Percentiles rank a stretch among this genome's conserved stretches.
Evolutionary conservation across 805 yeast genomes (phyloP).

Genomic region (Clavispora santaluciae): DNA sequence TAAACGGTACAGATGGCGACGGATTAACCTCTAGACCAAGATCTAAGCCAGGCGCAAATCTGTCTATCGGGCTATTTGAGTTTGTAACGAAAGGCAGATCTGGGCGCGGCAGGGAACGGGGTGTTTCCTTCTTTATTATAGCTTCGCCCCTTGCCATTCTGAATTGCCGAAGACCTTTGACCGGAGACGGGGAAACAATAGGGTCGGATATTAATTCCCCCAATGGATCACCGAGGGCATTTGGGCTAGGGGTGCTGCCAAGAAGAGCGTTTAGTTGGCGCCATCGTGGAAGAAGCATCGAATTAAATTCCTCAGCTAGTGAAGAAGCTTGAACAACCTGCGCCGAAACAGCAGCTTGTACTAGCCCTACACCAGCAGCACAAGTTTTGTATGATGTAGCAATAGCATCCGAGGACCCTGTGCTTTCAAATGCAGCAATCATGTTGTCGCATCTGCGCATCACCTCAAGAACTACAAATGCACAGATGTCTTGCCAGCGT

Average conservation of each 20-base stretch:
- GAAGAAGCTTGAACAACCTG: neutral
- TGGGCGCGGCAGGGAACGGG: neutral
- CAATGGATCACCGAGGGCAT: neutral
- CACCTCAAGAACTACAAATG: slow-evolving; percentile 41
- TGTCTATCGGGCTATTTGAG: neutral
- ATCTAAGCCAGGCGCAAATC: slow-evolving; percentile 21
- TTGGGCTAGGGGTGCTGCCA: neutral
- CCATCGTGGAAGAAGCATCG: slow-evolving; percentile 25
- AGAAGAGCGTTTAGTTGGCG: slow-evolving; percentile 5
- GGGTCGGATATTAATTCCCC: too few relatives aligned
- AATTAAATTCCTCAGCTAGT: slow-evolving; percentile 17
- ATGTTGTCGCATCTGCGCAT: slow-evolving; percentile 13
- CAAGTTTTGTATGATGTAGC: neutral
- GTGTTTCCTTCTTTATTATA: neutral
- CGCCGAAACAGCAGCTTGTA: neutral
- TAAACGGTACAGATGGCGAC: slow-evolving; percentile 26
- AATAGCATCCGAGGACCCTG: neutral
- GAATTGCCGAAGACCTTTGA: neutral
- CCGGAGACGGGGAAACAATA: neutral
- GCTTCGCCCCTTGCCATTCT: neutral
- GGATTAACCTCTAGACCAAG: slow-evolving; percentile 23
- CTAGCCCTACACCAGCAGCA: neutral
- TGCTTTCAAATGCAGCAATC: neutral
- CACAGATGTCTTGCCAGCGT: slow-evolving; percentile 50
- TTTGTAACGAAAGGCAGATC: neutral